Percentiles rank a stretch among this genome's conserved stretches.
These are phyloP conservation scores for Erodium moschatum DNA, from an alignment of 441 rosid genomes.

Conservation along the genomic window DNA sequence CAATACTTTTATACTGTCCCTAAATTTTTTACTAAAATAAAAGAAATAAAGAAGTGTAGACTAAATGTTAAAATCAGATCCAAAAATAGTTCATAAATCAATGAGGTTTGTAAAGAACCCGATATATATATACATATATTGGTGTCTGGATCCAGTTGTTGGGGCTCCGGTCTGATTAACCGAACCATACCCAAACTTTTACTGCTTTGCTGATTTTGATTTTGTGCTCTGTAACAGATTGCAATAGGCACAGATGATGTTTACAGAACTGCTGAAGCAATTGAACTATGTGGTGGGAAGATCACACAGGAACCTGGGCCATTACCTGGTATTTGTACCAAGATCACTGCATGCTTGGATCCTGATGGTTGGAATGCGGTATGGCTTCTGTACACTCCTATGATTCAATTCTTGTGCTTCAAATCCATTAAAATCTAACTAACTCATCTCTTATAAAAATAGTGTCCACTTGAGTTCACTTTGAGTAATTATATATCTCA, in stretches of 20 bases:
- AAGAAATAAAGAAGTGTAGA: background rate
- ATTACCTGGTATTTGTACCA: conserved; percentile 77
- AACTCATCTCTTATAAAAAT: too few relatives aligned
- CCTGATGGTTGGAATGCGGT: conserved; percentile 96
- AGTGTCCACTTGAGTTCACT: too few relatives aligned
- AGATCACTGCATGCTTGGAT: conserved; percentile 88
- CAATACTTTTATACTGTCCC: too few relatives aligned
- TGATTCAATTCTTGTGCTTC: too few relatives aligned
- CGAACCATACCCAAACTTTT: too few relatives aligned
- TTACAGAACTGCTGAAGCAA: conserved; percentile 76
- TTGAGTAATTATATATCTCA: too few relatives aligned
- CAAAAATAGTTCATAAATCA: background rate
- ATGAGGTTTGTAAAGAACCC: too few relatives aligned
- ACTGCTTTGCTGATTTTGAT: background rate
- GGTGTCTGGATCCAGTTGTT: background rate
- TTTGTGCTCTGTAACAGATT: conserved; percentile 38
- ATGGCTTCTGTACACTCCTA: conserved; percentile 7
- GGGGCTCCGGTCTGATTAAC: too few relatives aligned
- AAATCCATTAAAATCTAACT: too few relatives aligned
- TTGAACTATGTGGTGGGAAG: conserved; percentile 65
- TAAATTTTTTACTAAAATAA: too few relatives aligned
- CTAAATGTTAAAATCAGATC: too few relatives aligned
- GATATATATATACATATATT: background rate
- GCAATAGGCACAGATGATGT: conserved; percentile 93
- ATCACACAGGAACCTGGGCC: conserved; percentile 82